Evolutionary conservation across 352 stramenopile species (phyloP), one percentile per base, ranked within the genome.

Genomic region (Phytophthora pluvialis): DNA sequence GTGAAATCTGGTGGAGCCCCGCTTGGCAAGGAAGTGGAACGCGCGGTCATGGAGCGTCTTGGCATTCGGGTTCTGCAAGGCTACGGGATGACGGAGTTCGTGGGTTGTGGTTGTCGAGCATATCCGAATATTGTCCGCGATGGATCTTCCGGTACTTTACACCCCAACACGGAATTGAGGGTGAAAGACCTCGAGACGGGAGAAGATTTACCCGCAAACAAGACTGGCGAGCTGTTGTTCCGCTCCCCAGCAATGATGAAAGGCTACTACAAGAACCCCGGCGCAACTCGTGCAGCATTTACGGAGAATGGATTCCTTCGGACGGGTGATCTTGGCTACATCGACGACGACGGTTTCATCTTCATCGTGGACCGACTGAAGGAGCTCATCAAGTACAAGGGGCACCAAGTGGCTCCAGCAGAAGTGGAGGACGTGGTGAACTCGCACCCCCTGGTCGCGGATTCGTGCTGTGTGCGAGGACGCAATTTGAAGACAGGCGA

Each of bases 371-470:
- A 98, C 67, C 73, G 94, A 16, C 68, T 97, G 16, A 98, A 98
- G 76, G 93, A 98, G 67, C 70, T 98, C 12, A 98, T 98, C 73
- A 98, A 98, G 78, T 92, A 96, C 60, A 96, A 96, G 58, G 94
- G 91, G 7, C 93, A 93, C 54, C 93, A 95, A 71, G 77, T 98
- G 13, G 83, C 91, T 7, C 94, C 93, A 3, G 92, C 91, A 0
- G 94, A 98, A 72, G 70, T 98, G 9, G 94, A 98, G 70, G 91
- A 91, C 31, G 66, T 98, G 7, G 43, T 98, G 8, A 80, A 97
- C 13, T 80, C 70, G 3, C 82, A 98, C 70, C 77, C 77, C 18
- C 53, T 64, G 1, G 55, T 98, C 3, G 64, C 76, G 4, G 94
- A 98, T 76, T 82, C 74, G 9, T 88, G 83, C 39, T 84, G 92